phyloP scores from a whole-genome alignment of 768 basidiomycete species.

The Leccinum variicolor region DNA sequence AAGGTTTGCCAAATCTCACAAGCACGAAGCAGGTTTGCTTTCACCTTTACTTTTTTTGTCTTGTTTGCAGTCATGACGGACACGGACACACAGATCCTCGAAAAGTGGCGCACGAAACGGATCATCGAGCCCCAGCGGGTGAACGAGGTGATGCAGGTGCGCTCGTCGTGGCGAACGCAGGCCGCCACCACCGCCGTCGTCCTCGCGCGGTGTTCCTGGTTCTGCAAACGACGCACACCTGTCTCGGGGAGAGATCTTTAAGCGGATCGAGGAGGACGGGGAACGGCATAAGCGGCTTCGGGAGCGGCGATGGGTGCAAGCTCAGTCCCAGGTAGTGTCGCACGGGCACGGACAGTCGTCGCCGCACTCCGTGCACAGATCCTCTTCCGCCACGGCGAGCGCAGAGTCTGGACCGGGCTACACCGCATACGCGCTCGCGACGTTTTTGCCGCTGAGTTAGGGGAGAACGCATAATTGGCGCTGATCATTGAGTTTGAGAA shows the following conservation, averaged over 20 bases:
- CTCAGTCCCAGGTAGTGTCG: slow-evolving; percentile 44
- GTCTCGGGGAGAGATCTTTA: slow-evolving; percentile 68
- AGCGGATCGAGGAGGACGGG: slow-evolving; percentile 89
- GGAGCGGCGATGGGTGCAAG: slow-evolving; percentile 90
- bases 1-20: slow-evolving; percentile 83
- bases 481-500: slow-evolving; percentile 87
- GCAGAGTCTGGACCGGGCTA: slow-evolving; percentile 4
- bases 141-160: slow-evolving; percentile 57
- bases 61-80: neutral
- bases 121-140: slow-evolving; percentile 77
- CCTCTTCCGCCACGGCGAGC: neutral
- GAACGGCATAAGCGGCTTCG: slow-evolving; percentile 90
- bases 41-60: neutral
- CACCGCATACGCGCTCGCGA: slow-evolving; percentile 15
- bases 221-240: slow-evolving; percentile 30
- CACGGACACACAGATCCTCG: slow-evolving; percentile 45
- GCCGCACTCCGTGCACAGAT: neutral
- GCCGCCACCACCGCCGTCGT: neutral
- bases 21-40: slow-evolving; percentile 79
- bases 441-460: slow-evolving; percentile 34
- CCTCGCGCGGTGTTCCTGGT: neutral
- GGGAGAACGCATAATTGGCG: slow-evolving; percentile 45
- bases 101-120: slow-evolving; percentile 85
- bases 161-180: neutral
- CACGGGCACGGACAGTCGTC: neutral